Conservation (phyloP, 2,329 filamentous ascomycete species). For the Clonostachys solani region DNA sequence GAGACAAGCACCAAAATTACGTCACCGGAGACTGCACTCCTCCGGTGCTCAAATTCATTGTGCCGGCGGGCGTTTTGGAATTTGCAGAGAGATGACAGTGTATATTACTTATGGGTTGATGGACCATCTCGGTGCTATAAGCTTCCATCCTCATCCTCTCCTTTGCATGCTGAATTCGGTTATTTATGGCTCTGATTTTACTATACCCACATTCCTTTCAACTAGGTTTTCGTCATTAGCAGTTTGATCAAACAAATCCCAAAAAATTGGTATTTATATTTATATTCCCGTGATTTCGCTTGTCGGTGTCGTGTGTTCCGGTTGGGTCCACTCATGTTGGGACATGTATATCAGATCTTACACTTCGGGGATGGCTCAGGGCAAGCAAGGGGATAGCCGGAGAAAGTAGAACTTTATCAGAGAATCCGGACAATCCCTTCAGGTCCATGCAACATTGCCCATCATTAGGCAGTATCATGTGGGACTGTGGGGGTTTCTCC, state of each 20-base stretch:
- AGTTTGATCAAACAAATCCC: neutral
- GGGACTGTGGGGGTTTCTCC: no score
- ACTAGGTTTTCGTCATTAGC: no score
- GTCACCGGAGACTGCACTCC: neutral
- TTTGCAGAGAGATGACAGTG: neutral
- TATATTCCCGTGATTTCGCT: neutral
- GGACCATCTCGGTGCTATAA: neutral
- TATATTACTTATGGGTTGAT: neutral
- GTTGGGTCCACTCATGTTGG: no score
- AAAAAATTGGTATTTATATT: neutral
- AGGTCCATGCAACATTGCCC: no score
- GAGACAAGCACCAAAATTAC: no score
- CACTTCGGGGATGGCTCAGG: no score
- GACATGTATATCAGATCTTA: no score
- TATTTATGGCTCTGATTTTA: neutral
- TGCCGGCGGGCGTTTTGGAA: neutral
- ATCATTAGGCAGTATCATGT: no score
- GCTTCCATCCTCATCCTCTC: neutral
- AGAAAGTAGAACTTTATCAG: no score
- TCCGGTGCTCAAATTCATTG: neutral
- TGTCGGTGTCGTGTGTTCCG: neutral
- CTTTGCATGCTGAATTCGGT: neutral
- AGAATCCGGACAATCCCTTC: no score
- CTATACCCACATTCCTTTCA: conserved; percentile 1
- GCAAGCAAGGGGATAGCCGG: no score